Conservation (phyloP, 2,329 filamentous ascomycete genomes). For the Aspergillus bombycis region DNA sequence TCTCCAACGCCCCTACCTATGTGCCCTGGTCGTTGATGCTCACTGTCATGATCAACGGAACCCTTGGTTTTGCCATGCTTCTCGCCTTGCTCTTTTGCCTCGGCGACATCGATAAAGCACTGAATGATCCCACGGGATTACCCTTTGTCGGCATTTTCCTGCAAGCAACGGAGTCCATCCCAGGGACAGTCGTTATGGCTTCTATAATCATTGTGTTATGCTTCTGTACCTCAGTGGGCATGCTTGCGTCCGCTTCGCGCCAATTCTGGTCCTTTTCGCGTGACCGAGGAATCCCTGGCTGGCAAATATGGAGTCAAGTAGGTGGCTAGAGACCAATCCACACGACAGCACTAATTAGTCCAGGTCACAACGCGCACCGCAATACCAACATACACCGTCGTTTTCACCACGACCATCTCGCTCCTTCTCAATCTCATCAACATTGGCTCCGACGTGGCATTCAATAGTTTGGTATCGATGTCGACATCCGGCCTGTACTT, state of each 20-base stretch:
- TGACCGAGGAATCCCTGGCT: conserved; percentile 31
- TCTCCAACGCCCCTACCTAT: conserved; percentile 38
- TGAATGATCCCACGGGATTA: conserved; percentile 32
- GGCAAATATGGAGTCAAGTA: conserved; percentile 33
- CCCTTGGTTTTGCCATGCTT: conserved; percentile 41
- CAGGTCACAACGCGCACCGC: conserved; percentile 28
- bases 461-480: conserved; percentile 39
- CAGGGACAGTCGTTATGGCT: conserved; percentile 30
- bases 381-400: conserved; percentile 30
- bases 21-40: conserved; percentile 43
- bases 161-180: conserved; percentile 32
- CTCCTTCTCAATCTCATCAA: conserved; percentile 39
- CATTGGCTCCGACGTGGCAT: conserved; percentile 34
- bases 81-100: conserved; percentile 44
- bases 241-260: conserved; percentile 51
- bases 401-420: conserved; percentile 30
- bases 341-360: background rate
- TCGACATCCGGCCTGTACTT: conserved; percentile 34
- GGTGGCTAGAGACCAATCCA: background rate
- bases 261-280: conserved; percentile 34
- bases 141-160: conserved; percentile 40
- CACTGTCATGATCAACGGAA: conserved; percentile 40
- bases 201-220: conserved; percentile 34
- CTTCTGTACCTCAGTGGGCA: conserved; percentile 36
- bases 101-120: conserved; percentile 34